Percentiles rank a stretch among this genome's conserved stretches.
Conservation (phyloP, 495 filamentous ascomycete genomes). For the Penicillium waksmanii region DNA sequence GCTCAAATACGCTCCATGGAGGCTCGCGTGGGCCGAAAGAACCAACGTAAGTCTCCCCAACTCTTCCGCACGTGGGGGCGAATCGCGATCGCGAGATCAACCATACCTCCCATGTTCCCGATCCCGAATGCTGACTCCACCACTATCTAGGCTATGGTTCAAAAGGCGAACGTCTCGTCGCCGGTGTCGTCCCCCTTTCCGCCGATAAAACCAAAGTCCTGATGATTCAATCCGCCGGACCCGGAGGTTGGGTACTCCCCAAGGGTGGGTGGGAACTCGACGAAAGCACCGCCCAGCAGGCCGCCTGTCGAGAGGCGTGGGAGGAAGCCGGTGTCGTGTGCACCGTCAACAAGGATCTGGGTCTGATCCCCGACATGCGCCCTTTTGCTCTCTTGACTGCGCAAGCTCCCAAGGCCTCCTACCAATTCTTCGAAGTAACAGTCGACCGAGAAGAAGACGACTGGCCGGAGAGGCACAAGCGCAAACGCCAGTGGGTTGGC, state of each 20-base stretch:
- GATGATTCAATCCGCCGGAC: constrained; percentile 88
- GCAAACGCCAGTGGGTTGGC: constrained; percentile 84
- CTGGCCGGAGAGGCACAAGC: constrained; percentile 95
- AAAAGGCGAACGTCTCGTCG: constrained; percentile 92
- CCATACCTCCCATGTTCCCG: background rate
- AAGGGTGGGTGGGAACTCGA: constrained; percentile 98
- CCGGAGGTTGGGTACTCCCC: constrained; percentile 91
- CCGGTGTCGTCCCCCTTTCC: constrained; percentile 87
- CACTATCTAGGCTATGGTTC: constrained; percentile 70
- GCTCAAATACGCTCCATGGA: constrained; percentile 72
- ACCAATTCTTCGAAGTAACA: constrained; percentile 85
- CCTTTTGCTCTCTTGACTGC: constrained; percentile 58
- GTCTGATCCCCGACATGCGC: constrained; percentile 78
- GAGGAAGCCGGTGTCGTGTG: constrained; percentile 94
- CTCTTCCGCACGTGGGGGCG: constrained; percentile 24
- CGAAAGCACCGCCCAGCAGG: constrained; percentile 70
- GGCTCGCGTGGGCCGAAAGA: constrained; percentile 73
- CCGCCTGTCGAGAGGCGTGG: constrained; percentile 87
- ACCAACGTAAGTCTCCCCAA: constrained; percentile 67
- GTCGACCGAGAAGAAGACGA: constrained; percentile 80
- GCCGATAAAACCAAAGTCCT: constrained; percentile 78
- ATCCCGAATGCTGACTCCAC: constrained; percentile 7
- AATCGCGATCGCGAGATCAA: background rate
- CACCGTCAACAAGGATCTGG: constrained; percentile 79
- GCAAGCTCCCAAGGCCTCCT: constrained; percentile 73